Evolutionary conservation across 139 green algal species (phyloP), one percentile per base, ranked within the genome.

Genomic region (Coelastrella sp.): DNA sequence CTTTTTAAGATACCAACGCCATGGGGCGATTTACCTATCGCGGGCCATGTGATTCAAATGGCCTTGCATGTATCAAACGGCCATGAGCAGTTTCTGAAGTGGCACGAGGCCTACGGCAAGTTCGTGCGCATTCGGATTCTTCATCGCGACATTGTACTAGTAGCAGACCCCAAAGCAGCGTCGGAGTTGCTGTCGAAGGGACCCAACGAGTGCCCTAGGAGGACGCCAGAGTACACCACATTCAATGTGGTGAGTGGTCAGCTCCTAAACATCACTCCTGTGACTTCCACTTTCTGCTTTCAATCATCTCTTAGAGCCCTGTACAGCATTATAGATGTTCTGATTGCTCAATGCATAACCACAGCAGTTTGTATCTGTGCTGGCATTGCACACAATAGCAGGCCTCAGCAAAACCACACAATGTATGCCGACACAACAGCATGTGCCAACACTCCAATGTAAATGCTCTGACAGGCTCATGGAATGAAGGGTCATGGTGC

Each of bases 41-140:
- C 80, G 19, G 83, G 83, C 7, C 83, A 88, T 22, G 47, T 88
- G 19, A 7, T 88, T 19, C 83, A 88, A n/a, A 71, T 88, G 83
- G 66, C 83, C 3, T 57, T 88, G 20, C 59, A 84, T 64, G 59
- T 90, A 2, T 65, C 14, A 20, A 90, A 90, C 10, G 73, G 58
- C 0, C 85, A 90, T 76, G 73, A 90, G 74, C 73, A 90, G 85
- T 90, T 90, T 23, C 13, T 90, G 3, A 83, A 84, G 16, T 90
- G 85, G 85, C 85, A 90, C 19, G 73, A 90, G 85, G 59, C 22
- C 5, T 68, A 75, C 47, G 85, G 85, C 3, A 16, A 11, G 20
- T 76, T 90, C 8, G 85, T 90, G 59, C 19, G 85, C 13, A 56
- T 90, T 10, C 56, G 85, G 7, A 56, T 90, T 7, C 23, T 90